These are phyloP conservation scores for Carallia pectinifolia DNA, from an alignment of 345 rosid species.

Conservation along the genomic window DNA sequence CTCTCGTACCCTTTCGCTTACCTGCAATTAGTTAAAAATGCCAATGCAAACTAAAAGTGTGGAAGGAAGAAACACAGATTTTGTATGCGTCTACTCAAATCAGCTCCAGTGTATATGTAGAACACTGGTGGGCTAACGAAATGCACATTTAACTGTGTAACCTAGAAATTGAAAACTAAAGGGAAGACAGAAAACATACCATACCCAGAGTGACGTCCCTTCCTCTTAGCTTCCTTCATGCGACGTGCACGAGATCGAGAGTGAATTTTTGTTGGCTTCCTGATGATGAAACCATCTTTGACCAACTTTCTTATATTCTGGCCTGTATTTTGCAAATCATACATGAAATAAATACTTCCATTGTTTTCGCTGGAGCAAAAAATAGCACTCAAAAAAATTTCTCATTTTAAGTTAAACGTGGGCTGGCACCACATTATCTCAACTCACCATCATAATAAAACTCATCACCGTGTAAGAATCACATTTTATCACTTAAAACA, in stretches of 20 bases:
- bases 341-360: too few species aligned
- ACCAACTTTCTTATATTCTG: conserved; percentile 95
- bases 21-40: conserved; percentile 35
- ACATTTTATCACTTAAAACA: too few species aligned
- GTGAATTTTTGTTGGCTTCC: conserved; percentile 96
- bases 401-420: too few species aligned
- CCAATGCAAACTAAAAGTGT: neutral
- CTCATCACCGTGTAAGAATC: too few species aligned
- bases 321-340: conserved; percentile 39
- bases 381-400: neutral
- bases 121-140: too few species aligned
- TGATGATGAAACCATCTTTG: conserved; percentile 93
- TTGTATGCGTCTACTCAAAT: too few species aligned
- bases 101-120: too few species aligned
- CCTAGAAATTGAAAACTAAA: neutral
- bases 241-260: conserved; percentile 90
- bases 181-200: conserved; percentile 37
- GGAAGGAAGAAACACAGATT: neutral
- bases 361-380: neutral
- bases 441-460: too few species aligned
- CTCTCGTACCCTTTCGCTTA: conserved; percentile 94
- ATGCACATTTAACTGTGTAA: too few species aligned
- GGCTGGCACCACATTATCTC: too few species aligned
- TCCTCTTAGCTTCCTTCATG: conserved; percentile 81
- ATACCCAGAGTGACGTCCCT: conserved; percentile 96